Conservation (phyloP, 202 grass and related monocot genomes). For the Cymbopogon flexuosus region DNA sequence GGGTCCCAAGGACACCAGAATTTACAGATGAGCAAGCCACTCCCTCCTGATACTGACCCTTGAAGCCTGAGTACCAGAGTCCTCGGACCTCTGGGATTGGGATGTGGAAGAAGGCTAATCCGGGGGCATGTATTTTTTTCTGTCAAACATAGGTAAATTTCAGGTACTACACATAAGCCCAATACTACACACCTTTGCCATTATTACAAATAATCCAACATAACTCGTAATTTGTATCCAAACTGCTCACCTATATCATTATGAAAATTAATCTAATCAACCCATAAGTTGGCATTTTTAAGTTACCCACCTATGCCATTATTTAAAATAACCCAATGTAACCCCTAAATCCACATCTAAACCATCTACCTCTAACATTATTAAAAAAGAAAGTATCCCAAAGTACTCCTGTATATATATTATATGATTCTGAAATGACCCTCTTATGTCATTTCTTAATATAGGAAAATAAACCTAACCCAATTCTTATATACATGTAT, state of each 20-base stretch:
- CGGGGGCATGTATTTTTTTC: slow-evolving; percentile 43
- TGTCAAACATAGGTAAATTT: slow-evolving; percentile 36
- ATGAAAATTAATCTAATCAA: neutral
- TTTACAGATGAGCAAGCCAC: slow-evolving; percentile 80
- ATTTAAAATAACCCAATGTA: neutral
- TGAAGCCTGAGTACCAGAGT: slow-evolving; percentile 63
- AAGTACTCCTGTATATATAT: neutral
- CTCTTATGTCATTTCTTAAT: no score
- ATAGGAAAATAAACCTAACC: no score
- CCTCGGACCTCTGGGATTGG: slow-evolving; percentile 73
- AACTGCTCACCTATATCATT: neutral
- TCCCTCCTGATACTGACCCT: slow-evolving; percentile 76
- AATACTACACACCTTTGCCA: neutral
- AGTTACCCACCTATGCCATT: neutral
- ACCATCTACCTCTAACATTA: neutral
- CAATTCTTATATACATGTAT: no score
- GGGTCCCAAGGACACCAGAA: slow-evolving; percentile 53
- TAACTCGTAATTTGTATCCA: neutral
- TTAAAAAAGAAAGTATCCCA: neutral
- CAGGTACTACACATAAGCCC: neutral
- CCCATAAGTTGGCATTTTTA: neutral
- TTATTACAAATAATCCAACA: neutral
- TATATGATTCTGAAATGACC: no score
- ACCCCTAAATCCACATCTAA: neutral
- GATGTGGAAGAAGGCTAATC: slow-evolving; percentile 80